Conservation (phyloP, 495 filamentous ascomycete genomes). For the Lophium mytilinum region DNA sequence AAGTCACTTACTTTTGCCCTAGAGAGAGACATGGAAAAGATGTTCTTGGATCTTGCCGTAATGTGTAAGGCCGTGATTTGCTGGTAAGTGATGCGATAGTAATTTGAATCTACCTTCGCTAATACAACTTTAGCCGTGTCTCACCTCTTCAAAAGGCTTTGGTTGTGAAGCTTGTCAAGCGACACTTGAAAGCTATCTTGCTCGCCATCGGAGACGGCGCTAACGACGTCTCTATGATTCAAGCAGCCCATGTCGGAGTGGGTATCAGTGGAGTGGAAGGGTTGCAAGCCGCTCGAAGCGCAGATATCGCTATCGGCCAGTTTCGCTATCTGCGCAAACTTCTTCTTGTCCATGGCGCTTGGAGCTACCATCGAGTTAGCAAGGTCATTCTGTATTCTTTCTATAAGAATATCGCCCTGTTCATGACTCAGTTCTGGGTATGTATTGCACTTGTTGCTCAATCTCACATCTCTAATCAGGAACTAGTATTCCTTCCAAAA, state of each 20-base stretch:
- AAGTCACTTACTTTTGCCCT: constrained; percentile 90
- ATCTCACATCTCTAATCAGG: not conserved
- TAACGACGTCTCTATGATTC: constrained; percentile 99
- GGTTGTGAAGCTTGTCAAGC: constrained; percentile 98
- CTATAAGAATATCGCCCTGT: constrained; percentile 98
- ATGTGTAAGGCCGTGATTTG: constrained; percentile 98
- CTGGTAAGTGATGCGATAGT: constrained; percentile 48
- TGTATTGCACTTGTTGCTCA: not conserved
- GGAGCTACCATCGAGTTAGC: constrained; percentile 95
- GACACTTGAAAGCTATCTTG: constrained; percentile 83
- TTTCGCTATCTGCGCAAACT: constrained; percentile 95
- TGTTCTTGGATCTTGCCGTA: constrained; percentile 87
- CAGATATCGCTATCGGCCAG: constrained; percentile 92
- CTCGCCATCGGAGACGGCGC: constrained; percentile 96
- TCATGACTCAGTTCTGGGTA: constrained; percentile 97
- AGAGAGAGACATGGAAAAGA: constrained; percentile 87
- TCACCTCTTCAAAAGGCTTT: constrained; percentile 98
- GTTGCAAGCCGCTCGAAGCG: constrained; percentile 93
- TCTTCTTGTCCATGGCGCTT: constrained; percentile 89
- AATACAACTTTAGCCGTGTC: constrained; percentile 56
- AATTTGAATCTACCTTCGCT: constrained; percentile 7
- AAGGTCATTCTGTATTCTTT: constrained; percentile 97
- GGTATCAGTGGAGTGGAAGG: constrained; percentile 97
- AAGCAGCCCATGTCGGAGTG: constrained; percentile 96
- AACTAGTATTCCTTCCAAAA: constrained; percentile 91